Conservation (phyloP, 2,329 filamentous ascomycete genomes). For the Phaeosphaeriaceae sp. region DNA sequence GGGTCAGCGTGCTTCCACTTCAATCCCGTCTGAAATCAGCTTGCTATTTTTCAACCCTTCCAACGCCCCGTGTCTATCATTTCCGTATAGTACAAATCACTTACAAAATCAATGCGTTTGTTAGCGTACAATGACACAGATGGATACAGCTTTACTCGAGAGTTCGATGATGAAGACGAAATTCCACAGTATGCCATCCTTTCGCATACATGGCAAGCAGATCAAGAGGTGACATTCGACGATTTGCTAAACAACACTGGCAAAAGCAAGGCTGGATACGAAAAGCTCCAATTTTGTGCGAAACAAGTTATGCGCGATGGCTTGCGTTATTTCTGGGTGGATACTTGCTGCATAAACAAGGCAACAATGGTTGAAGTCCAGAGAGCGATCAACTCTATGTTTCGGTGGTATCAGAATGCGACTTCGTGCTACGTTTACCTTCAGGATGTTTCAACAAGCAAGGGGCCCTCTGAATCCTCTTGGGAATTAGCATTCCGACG, state of each 20-base stretch:
- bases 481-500: slow-evolving; percentile 6
- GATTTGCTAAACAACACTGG: slow-evolving; percentile 1
- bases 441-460: slow-evolving; percentile 5
- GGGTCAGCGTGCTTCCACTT: background rate
- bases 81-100: background rate
- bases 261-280: slow-evolving; percentile 6
- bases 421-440: slow-evolving; percentile 6
- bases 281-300: slow-evolving; percentile 8
- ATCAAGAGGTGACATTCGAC: slow-evolving; percentile 9
- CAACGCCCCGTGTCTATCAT: background rate
- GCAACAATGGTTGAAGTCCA: background rate
- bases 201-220: slow-evolving; percentile 10
- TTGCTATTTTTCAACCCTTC: background rate
- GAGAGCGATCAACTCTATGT: slow-evolving; percentile 10
- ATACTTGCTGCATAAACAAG: slow-evolving; percentile 12
- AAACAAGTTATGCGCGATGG: slow-evolving; percentile 6
- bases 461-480: background rate
- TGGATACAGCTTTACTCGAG: slow-evolving; percentile 1
- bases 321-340: slow-evolving; percentile 5
- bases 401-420: slow-evolving; percentile 6
- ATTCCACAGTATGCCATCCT: slow-evolving; percentile 14
- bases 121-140: background rate
- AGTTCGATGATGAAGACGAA: background rate
- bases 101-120: background rate
- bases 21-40: background rate